Base-by-base conservation (phyloP, 352 stramenopile genomes). In the Phytopythium boreale region DNA sequence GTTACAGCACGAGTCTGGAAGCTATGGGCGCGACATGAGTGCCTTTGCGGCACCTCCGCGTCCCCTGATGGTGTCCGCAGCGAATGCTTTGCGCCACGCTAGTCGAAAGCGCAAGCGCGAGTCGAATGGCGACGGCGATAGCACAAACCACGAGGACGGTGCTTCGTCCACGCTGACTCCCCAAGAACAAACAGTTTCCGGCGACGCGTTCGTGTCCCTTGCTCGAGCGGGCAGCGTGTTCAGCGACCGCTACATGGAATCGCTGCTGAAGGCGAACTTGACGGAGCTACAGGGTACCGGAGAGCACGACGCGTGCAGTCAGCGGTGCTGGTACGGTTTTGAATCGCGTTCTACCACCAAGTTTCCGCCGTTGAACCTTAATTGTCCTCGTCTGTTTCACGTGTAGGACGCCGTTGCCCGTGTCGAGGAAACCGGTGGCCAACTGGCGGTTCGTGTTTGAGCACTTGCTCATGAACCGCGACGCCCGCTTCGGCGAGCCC, bases 401-500 rank as follows among this genome's bases (percentile, higher is more conserved):
- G 47, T 9, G 4, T 61, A 89, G 80, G 81, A 82, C 76, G 51
- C 77, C 77, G 8, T 68, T 90, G n/a, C 77, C 81, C 19, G 64
- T 68, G 20, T 80, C 76, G 50, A 80, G 75, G 63, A 86, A 81
- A 36, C 81, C 81, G 11, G 73, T 86, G 41, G 81, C 81, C n/a
- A 90, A 90, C 60, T 90, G 81, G 81, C 73, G 77, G 41, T 88
- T 90, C 59, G 79, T 88, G 39, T 61, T 90, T 10, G 81, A 90
- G 57, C 76, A 87, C 37, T 51, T 80, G 19, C 63, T 63, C 34
- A 72, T 63, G 70, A 63, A 55, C 15, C 65, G 61, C 6, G 41
- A 49, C 27, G 10, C 11, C 10, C 26, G 29, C 2, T 36, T 49
- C 44, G 44, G 36, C 43, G 10, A 34, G 27, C 34, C 27, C 15